Conservation (phyloP, 768 basidiomycete species). For the Suillus fuscotomentosus region DNA sequence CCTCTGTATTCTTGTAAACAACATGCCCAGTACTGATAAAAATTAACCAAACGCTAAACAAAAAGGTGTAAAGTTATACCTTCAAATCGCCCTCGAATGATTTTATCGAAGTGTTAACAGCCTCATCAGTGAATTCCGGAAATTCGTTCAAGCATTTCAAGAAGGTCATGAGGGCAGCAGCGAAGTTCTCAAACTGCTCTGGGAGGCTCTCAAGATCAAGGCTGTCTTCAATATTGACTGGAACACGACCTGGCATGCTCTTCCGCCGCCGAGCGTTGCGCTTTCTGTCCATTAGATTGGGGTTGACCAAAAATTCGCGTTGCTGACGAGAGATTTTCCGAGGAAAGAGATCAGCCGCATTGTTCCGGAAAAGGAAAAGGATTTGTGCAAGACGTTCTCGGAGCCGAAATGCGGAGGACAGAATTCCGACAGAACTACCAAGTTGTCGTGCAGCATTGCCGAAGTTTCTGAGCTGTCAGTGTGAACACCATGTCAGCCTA, state of each 20-base stretch:
- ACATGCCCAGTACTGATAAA: slow-evolving; percentile 68
- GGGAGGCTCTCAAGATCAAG: slow-evolving; percentile 69
- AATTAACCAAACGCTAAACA: background rate
- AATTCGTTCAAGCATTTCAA: slow-evolving; percentile 73
- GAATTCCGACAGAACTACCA: slow-evolving; percentile 73
- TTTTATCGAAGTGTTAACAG: slow-evolving; percentile 64
- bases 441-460: slow-evolving; percentile 75
- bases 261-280: slow-evolving; percentile 17
- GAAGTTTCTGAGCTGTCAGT: slow-evolving; percentile 65
- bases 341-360: slow-evolving; percentile 75
- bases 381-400: slow-evolving; percentile 69
- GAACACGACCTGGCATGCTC: slow-evolving; percentile 21
- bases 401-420: slow-evolving; percentile 71
- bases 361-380: slow-evolving; percentile 69
- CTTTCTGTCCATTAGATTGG: slow-evolving; percentile 23
- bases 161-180: slow-evolving; percentile 67
- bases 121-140: slow-evolving; percentile 75
- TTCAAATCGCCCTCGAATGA: slow-evolving; percentile 70
- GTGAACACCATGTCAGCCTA: background rate
- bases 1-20: slow-evolving; percentile 65
- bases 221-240: slow-evolving; percentile 22
- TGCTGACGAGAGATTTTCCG: slow-evolving; percentile 51
- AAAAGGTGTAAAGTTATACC: slow-evolving; percentile 32
- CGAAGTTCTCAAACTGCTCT: slow-evolving; percentile 57
- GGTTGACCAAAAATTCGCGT: slow-evolving; percentile 36